Conservation (phyloP, 441 rosid genomes). For the Isatis lusitanica region DNA sequence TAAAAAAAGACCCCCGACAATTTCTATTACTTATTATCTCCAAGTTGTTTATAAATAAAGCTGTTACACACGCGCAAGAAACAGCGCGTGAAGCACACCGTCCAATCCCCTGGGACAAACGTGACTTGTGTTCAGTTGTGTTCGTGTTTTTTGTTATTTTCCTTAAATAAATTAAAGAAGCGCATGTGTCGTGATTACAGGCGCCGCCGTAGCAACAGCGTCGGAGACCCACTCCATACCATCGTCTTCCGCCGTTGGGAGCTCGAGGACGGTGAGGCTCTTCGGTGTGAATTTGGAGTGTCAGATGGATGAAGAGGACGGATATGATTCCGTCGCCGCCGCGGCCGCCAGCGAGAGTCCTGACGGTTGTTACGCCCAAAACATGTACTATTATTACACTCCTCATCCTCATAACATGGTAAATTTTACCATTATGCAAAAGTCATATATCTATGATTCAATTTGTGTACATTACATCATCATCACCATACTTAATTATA, state of each 20-base stretch:
- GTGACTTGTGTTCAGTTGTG: constrained; percentile 30
- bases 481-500: constrained; percentile 35
- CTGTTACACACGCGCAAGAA: neutral
- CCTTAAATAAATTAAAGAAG: neutral
- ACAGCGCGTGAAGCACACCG: constrained; percentile 25
- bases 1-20: constrained; percentile 11
- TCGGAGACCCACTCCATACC: constrained; percentile 26
- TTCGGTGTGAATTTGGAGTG: constrained; percentile 88
- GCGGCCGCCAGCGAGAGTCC: neutral
- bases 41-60: constrained; percentile 7
- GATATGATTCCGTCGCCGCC: constrained; percentile 33
- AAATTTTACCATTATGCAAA: constrained; percentile 41
- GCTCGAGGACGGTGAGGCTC: constrained; percentile 65
- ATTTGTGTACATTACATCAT: constrained; percentile 16
- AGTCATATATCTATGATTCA: neutral
- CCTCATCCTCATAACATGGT: constrained; percentile 51
- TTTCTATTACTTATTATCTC: constrained; percentile 16
- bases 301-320: constrained; percentile 57
- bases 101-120: constrained; percentile 27
- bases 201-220: constrained; percentile 27
- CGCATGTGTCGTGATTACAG: constrained; percentile 28
- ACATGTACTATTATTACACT: constrained; percentile 12
- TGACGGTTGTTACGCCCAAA: constrained; percentile 22
- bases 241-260: constrained; percentile 37
- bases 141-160: neutral